Evolutionary conservation across 208 protist genomes (phyloP).

Genomic region (Herpetomonas muscarum): DNA sequence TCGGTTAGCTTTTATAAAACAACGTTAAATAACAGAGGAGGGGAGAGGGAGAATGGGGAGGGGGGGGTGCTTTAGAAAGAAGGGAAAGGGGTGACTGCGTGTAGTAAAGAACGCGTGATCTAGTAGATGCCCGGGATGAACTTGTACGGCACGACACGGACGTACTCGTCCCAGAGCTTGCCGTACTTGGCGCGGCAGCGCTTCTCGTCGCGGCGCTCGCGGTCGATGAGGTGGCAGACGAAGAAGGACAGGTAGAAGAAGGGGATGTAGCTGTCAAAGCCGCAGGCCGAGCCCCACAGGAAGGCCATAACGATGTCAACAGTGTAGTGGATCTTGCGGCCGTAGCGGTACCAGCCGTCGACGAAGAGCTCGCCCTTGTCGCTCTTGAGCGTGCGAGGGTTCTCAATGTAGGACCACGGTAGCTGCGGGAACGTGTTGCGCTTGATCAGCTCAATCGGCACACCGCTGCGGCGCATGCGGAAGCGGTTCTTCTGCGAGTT

Average conservation of each 20-base stretch:
- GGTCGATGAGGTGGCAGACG: conserved; percentile 84
- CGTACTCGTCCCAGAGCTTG: conserved; percentile 94
- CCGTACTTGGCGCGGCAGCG: conserved; percentile 91
- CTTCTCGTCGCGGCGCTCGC: conserved; percentile 83
- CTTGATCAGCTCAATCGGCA: conserved; percentile 61
- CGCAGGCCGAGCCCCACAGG: conserved; percentile 89
- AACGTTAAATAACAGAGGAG: not conserved
- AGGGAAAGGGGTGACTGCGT: no score
- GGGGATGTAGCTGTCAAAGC: conserved; percentile 87
- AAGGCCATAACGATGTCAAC: conserved; percentile 92
- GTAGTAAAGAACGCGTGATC: not conserved
- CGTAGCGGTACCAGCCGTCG: conserved; percentile 91
- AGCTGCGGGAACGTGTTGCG: conserved; percentile 91
- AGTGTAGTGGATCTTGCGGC: conserved; percentile 95
- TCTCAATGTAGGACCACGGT: conserved; percentile 88
- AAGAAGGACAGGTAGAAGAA: conserved; percentile 97
- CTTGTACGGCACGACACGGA: conserved; percentile 88
- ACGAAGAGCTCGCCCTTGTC: conserved; percentile 84
- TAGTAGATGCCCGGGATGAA: conserved; percentile 96
- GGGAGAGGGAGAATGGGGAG: not conserved
- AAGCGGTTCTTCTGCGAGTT: conserved; percentile 95
- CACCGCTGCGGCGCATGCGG: conserved; percentile 79
- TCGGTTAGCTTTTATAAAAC: no score
- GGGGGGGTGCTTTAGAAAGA: no score
- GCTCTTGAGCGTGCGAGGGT: conserved; percentile 88